Percentiles rank a stretch among this genome's conserved stretches.
phyloP scores from a whole-genome alignment of 73 alveolate genomes.

The Tetrahymena thermophila region DNA sequence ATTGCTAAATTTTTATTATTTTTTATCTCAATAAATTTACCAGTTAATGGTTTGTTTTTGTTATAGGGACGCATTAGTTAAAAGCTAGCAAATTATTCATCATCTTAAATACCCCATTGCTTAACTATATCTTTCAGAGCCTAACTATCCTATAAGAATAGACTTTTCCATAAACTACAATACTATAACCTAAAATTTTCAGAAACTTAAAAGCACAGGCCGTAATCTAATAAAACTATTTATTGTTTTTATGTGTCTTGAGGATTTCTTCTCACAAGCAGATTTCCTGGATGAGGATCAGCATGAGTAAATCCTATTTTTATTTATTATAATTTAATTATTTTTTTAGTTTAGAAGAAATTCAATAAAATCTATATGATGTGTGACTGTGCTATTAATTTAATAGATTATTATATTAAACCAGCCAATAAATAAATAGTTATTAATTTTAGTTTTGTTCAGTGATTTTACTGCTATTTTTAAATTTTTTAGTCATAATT shows the following conservation, averaged over 20 bases:
- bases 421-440: too few species aligned
- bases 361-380: not conserved
- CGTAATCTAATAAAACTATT: constrained; percentile 65
- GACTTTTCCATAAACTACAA: constrained; percentile 44
- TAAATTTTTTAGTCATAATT: not conserved
- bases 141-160: constrained; percentile 31
- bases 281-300: constrained; percentile 84
- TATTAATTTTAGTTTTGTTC: not conserved
- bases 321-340: not conserved
- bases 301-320: constrained; percentile 59
- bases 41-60: constrained; percentile 11
- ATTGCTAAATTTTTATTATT: not conserved
- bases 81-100: constrained; percentile 32
- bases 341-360: not conserved
- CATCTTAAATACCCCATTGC: constrained; percentile 46
- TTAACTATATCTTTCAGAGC: constrained; percentile 13
- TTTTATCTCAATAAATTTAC: not conserved
- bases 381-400: not conserved
- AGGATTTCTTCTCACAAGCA: constrained; percentile 55
- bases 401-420: not conserved
- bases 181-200: constrained; percentile 43
- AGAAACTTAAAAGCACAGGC: constrained; percentile 41
- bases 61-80: constrained; percentile 38
- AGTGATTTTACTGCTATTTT: not conserved
- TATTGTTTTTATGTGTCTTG: constrained; percentile 31